Conservation (phyloP, 768 basidiomycete genomes). For the Paxillus ammoniavirescens region DNA sequence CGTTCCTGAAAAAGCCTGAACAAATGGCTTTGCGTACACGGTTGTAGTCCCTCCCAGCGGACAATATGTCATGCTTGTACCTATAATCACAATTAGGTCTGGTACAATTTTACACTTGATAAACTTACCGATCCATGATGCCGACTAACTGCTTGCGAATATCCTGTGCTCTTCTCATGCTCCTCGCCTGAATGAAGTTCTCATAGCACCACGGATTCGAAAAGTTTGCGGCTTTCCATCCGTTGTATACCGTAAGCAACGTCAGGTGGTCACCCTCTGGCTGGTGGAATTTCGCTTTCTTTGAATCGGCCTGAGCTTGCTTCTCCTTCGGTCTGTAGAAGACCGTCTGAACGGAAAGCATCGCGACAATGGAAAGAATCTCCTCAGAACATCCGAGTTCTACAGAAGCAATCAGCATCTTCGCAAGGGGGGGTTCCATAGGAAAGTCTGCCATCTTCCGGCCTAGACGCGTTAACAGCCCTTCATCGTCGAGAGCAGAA, state of each 20-base stretch:
- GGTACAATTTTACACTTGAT: no score
- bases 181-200: constrained; percentile 97
- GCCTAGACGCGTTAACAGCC: constrained; percentile 88
- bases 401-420: constrained; percentile 97
- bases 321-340: constrained; percentile 99
- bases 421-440: constrained; percentile 93
- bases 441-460: constrained; percentile 99
- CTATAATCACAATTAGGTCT: constrained; percentile 36
- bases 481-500: constrained; percentile 96
- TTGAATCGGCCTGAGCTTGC: constrained; percentile 97
- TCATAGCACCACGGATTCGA: constrained; percentile 99
- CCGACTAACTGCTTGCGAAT: constrained; percentile 96
- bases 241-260: constrained; percentile 93
- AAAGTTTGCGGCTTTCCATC: constrained; percentile 95
- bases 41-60: constrained; percentile 91
- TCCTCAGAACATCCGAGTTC: constrained; percentile 98
- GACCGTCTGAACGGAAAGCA: constrained; percentile 94
- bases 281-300: constrained; percentile 99
- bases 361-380: constrained; percentile 94
- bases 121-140: constrained; percentile 92
- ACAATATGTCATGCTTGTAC: constrained; percentile 96
- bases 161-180: constrained; percentile 96
- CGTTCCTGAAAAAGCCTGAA: constrained; percentile 96
- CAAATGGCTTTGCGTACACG: constrained; percentile 93
- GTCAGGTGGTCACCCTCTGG: constrained; percentile 97